These are phyloP conservation scores for Phytophthora meadii DNA, from an alignment of 352 stramenopile genomes.

Conservation along the genomic window DNA sequence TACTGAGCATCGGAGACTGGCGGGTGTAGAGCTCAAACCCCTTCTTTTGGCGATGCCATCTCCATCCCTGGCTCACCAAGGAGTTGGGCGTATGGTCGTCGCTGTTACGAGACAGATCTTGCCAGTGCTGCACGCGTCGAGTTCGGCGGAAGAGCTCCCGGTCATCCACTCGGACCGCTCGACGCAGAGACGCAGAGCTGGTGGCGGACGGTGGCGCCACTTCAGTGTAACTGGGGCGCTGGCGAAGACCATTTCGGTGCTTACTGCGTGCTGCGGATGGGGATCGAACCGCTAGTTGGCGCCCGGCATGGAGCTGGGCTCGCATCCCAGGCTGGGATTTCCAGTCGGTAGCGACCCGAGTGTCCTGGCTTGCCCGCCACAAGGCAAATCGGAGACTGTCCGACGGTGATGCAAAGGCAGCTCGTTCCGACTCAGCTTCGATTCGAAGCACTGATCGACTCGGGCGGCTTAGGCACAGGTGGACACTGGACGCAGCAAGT, in stretches of 20 bases:
- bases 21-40: slow-evolving; percentile 38
- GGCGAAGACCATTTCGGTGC: slow-evolving; percentile 9
- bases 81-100: slow-evolving; percentile 11
- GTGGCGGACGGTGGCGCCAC: slow-evolving; percentile 7
- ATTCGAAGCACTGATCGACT: slow-evolving; percentile 5
- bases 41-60: slow-evolving; percentile 29
- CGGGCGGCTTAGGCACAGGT: slow-evolving; percentile 25
- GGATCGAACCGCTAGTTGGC: slow-evolving; percentile 2
- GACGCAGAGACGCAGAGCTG: slow-evolving; percentile 1
- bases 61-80: slow-evolving; percentile 23
- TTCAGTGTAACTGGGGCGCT: slow-evolving; percentile 10
- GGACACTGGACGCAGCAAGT: slow-evolving; percentile 8
- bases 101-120: slow-evolving; percentile 26
- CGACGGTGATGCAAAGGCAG: background rate
- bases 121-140: slow-evolving; percentile 31
- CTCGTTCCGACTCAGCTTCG: background rate
- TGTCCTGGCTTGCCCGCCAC: background rate
- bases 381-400: slow-evolving; percentile 24
- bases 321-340: slow-evolving; percentile 5
- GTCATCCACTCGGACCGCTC: slow-evolving; percentile 29
- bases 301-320: slow-evolving; percentile 19
- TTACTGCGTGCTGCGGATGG: slow-evolving; percentile 15
- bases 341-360: slow-evolving; percentile 2
- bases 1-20: slow-evolving; percentile 22
- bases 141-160: slow-evolving; percentile 35